Conservation (phyloP, 306 rosid species). For the Crotalaria pallida region DNA sequence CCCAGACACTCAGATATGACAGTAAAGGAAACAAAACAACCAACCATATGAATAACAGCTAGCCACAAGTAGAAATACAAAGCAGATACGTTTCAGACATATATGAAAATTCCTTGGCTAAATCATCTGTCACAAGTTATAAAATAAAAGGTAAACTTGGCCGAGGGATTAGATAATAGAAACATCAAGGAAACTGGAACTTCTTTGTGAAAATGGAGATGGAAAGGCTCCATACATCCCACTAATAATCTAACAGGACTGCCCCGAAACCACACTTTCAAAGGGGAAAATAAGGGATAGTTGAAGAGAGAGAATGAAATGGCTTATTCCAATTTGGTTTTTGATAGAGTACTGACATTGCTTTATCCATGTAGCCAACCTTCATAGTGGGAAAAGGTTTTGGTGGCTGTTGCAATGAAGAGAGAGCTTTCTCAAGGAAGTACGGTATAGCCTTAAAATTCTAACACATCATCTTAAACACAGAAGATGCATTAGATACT, state of each 20-base stretch:
- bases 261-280: not conserved
- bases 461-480: not conserved
- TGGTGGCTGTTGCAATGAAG: not conserved
- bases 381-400: not conserved
- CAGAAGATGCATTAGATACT: not conserved
- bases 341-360: not conserved
- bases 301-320: not conserved
- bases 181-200: not conserved
- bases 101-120: not conserved
- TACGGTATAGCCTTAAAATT: not conserved
- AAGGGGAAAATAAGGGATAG: not conserved
- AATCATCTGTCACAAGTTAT: not conserved
- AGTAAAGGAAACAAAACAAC: not conserved
- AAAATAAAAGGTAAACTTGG: not conserved
- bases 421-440: not conserved
- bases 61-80: not conserved
- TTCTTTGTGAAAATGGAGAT: not conserved
- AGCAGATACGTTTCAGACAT: not conserved
- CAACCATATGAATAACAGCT: not conserved
- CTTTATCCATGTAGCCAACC: not conserved
- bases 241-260: not conserved
- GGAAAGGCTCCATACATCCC: not conserved
- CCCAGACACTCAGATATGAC: constrained; percentile 5
- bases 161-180: not conserved
- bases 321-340: not conserved